Evolutionary conservation across 2,329 filamentous ascomycete genomes (phyloP), one percentile per base, ranked within the genome.

Genomic region (Fonsecaea multimorphosa): DNA sequence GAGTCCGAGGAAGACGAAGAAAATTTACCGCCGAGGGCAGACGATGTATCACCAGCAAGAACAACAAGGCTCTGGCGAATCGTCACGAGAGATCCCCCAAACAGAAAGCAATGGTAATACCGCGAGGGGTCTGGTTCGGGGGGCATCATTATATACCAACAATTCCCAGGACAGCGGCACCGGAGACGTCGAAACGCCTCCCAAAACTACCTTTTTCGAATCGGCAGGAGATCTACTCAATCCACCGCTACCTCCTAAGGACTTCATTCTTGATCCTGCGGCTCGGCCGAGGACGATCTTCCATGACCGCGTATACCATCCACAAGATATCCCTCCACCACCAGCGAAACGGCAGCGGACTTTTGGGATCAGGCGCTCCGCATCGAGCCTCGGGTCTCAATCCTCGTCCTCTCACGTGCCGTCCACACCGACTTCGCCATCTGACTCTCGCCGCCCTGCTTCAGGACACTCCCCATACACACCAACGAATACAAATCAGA

Each of bases 281-380:
- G 89, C 87, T 58, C 89, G 95, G 16, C 88, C 92, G 0, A 87
- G 92, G 54, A 94, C 94, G 1, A 99, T 99, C 66, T 98, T 98
- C 78, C 95, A 99, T 77, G 95, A 99, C 76, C 89, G 95, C 11
- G 87, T 99, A 16, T 99, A 99, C 75, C 92, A 97, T 73, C 93
- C 95, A 0, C 86, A 90, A 51, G 95, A 99, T 74, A 97, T 99
- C 38, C 95, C 95, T 0, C 87, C 90, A 0, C 91, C 93, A 8
- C 90, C 91, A 0, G 78, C 76, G 3, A 72, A 74, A 22, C 80
- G 77, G 52, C 75, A 74, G 58, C 76, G 76, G 72, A 70, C 85
- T 74, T 76, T 81, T 71, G 59, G 69, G 34, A 53, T 61, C 29
- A 66, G 52, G 46, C 49, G 66, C 29, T 24, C 61, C 3, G 36